Base-by-base conservation (phyloP, 345 rosid genomes). In the Lagerstroemia speciosa region DNA sequence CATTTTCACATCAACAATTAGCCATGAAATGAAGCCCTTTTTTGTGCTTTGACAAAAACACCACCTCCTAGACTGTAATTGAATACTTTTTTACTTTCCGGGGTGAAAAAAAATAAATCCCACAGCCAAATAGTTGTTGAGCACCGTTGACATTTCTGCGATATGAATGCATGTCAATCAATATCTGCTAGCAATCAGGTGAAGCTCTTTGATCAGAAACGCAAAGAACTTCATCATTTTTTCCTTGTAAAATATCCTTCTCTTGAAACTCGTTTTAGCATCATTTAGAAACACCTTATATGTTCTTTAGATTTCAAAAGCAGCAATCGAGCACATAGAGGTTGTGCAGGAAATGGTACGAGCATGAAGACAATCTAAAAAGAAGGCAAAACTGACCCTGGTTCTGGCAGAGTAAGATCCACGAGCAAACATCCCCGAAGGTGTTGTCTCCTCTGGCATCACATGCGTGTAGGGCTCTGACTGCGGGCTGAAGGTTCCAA, bases 401-500 rank as follows among this genome's bases (percentile, higher is more conserved):
- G 81, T 89, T 84, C 76, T 89, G 53, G 98, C 98, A 3, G 98
- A 75, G 74, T 89, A 93, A 14, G 84, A 77, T 72, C 98, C 98
- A 79, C 96, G 81, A 67, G 93, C 96, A 36, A 93, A 89, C 0
- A 90, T 80, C 36, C 97, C 98, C 76, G 98, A 93, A 1, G 98
- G 98, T 3, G 92, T 90, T 5, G 88, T 85, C 57, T 93, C 98
- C 77, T 93, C 91, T 2, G 86, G 88, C 80, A 93, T 80, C 74
- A 81, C 84, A 70, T 87, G 89, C 6, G 81, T 83, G 80, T 90
- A 93, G n/a, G 90, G 79, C 64, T 90, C 98, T 36, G 86, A 73
- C 79, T 93, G 96, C 30, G 98, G 98, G 76, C 98, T 87, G 73
- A 87, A 89, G 10, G 98, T 93, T 50, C 98, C 98, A 9, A 93